A percentile compares a stretch with the other conserved stretches of the same genome.
These are phyloP conservation scores for Fusarium aywerte DNA, from an alignment of 2,329 filamentous ascomycete genomes.

Conservation along the genomic window DNA sequence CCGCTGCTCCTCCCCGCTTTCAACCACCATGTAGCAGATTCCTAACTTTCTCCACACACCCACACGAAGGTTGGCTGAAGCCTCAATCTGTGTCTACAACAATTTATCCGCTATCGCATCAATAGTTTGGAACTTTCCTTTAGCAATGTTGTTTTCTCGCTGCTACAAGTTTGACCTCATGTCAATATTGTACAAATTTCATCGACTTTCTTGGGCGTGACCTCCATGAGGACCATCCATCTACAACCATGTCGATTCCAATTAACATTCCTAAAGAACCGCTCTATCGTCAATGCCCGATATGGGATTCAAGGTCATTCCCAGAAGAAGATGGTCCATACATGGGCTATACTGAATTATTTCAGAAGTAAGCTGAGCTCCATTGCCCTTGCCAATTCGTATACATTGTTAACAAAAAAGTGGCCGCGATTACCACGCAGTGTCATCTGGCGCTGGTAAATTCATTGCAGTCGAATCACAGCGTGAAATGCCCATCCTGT, in stretches of 20 bases:
- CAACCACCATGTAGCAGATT: slow-evolving; percentile 12
- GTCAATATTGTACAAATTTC: neutral
- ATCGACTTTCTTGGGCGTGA: neutral
- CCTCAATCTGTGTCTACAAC: neutral
- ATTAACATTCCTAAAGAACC: slow-evolving; percentile 42
- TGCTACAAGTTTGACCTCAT: neutral
- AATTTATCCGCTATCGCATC: neutral
- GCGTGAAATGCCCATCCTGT: slow-evolving; percentile 33
- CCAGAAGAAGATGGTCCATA: slow-evolving; percentile 41
- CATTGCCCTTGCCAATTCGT: neutral
- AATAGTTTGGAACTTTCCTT: neutral
- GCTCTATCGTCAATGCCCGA: slow-evolving; percentile 7
- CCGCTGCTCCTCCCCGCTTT: neutral
- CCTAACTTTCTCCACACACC: slow-evolving; percentile 29
- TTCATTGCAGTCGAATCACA: slow-evolving; percentile 39
- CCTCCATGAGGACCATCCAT: neutral
- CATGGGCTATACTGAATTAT: slow-evolving; percentile 42
- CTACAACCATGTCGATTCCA: slow-evolving; percentile 36
- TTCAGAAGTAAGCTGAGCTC: slow-evolving; percentile 40
- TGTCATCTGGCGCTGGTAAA: slow-evolving; percentile 46
- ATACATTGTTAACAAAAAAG: slow-evolving; percentile 29
- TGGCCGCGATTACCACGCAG: slow-evolving; percentile 40
- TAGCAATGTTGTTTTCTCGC: neutral
- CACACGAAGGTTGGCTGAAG: neutral
- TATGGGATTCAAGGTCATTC: slow-evolving; percentile 20